Percentiles rank a stretch among this genome's conserved stretches.
Conservation (phyloP, 495 filamentous ascomycete species). For the Penicillium coffeae region DNA sequence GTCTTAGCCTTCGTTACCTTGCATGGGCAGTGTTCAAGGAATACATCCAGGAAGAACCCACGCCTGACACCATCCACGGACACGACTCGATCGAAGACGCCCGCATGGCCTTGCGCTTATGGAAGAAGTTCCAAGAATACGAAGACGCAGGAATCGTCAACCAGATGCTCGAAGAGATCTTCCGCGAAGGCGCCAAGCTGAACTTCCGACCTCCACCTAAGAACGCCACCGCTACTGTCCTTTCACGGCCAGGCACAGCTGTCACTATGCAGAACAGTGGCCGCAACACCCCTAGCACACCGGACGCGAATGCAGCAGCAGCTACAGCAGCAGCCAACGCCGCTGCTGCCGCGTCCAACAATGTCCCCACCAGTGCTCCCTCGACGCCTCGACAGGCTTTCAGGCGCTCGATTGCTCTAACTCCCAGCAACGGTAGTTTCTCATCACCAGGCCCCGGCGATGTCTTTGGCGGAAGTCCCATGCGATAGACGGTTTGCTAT, state of each 20-base stretch:
- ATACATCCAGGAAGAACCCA: conserved; percentile 78
- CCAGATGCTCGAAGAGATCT: conserved; percentile 76
- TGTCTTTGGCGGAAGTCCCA: conserved; percentile 42
- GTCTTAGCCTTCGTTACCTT: conserved; percentile 81
- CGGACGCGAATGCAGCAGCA: conserved; percentile 22
- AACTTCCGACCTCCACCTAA: conserved; percentile 69
- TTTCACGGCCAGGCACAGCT: conserved; percentile 44
- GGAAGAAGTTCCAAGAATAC: conserved; percentile 86
- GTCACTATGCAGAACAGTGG: conserved; percentile 45
- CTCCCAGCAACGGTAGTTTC: conserved; percentile 46
- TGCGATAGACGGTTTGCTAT: conserved; percentile 25
- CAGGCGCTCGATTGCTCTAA: conserved; percentile 43
- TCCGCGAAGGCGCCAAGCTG: conserved; percentile 63
- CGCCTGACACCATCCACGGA: conserved; percentile 36
- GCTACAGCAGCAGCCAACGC: conserved; percentile 9
- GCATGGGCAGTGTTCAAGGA: conserved; percentile 85
- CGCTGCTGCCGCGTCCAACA: conserved; percentile 3
- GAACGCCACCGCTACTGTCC: conserved; percentile 29
- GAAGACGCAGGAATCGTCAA: conserved; percentile 73
- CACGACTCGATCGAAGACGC: conserved; percentile 97
- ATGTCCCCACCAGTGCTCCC: conserved; percentile 33
- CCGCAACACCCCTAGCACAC: conserved; percentile 41
- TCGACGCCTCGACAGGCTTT: conserved; percentile 44
- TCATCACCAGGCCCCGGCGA: conserved; percentile 37
- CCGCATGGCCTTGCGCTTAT: conserved; percentile 80